Base-by-base conservation (phyloP, 2,329 filamentous ascomycete genomes). In the Trichoderma sp. region DNA sequence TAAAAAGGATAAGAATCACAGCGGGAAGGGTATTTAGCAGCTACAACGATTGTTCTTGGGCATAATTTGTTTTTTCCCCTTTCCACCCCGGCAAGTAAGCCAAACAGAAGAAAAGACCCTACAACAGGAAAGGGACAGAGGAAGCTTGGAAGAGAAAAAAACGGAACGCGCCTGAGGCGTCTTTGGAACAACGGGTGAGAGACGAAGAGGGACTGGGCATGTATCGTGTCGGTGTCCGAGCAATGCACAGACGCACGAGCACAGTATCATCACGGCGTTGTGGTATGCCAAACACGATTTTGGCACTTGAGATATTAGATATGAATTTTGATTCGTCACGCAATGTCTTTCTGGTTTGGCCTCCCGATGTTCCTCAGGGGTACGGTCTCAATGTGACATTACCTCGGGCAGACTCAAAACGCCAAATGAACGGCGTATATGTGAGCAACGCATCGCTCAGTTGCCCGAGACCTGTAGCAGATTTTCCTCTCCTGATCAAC, bases 221-320 rank as follows among this genome's bases (percentile, higher is more conserved):
- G 43, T 43, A 71, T 70, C 72, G 72, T 75, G 74, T 67, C 71
- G 72, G 72, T 63, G 48, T 63, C 43, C 50, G 50, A 47, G 43
- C 60, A 63, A 54, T 54, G 54, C 60, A 66, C 54, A 50, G 44
- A 63, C 64, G 34, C 51, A 63, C 58, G 51, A 59, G 58, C 64
- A 62, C 67, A 68, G 70, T 74, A 69, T 70, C 72, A 76, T 74
- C 71, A 73, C 71, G 75, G 76, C 76, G 76, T 77, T 77, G 76
- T 72, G 74, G 76, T 73, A 72, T 70, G 74, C 72, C 72, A 70
- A 72, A 69, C 65, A 48, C 48, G 26, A 30, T 69, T 71, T 71
- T 70, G 72, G 70, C 71, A 72, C 67, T 71, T 70, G 65, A 72
- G 68, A 73, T 70, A 69, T 71, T 75, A 73, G 71, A 71, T 74